Percentiles rank a stretch among this genome's conserved stretches.
Evolutionary conservation across 345 rosid genomes (phyloP).

Genomic region (Combretum micranthum): DNA sequence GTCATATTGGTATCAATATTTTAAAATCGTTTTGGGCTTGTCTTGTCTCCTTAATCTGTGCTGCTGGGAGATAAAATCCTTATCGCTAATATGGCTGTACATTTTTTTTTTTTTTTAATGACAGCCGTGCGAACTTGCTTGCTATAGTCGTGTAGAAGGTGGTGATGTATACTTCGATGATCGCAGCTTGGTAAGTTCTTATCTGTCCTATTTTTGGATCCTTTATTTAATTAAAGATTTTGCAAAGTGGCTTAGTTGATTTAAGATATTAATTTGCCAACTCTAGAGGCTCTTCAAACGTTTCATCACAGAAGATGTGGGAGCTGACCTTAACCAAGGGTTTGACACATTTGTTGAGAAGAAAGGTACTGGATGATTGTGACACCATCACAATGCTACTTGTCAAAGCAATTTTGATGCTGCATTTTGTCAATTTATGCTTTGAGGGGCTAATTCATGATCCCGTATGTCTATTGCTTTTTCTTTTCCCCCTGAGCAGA

Average conservation of each 20-base stretch:
- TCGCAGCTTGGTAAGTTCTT: slow-evolving; percentile 63
- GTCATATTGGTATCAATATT: too few relatives aligned
- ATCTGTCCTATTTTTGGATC: slow-evolving; percentile 5
- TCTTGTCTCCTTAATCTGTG: too few relatives aligned
- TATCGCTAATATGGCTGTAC: too few relatives aligned
- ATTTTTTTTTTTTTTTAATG: neutral
- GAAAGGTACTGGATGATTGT: slow-evolving; percentile 34
- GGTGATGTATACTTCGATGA: slow-evolving; percentile 80
- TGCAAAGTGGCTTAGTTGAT: slow-evolving; percentile 8
- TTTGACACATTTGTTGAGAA: slow-evolving; percentile 77
- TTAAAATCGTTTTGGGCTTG: too few relatives aligned
- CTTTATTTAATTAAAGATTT: neutral
- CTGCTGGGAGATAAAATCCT: too few relatives aligned
- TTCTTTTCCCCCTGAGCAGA: slow-evolving; percentile 36
- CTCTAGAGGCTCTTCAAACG: slow-evolving; percentile 86
- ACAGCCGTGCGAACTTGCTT: slow-evolving; percentile 88
- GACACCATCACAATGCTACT: neutral
- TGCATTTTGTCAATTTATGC: neutral
- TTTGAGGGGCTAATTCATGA: slow-evolving; percentile 3
- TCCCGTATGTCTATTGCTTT: slow-evolving; percentile 6
- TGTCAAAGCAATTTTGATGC: too few relatives aligned
- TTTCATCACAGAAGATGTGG: slow-evolving; percentile 62
- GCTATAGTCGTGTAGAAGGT: slow-evolving; percentile 84
- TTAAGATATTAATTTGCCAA: slow-evolving; percentile 11
- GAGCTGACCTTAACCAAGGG: slow-evolving; percentile 93